phyloP scores from a whole-genome alignment of 2,329 filamentous ascomycete species.

The Xylaria sp. region DNA sequence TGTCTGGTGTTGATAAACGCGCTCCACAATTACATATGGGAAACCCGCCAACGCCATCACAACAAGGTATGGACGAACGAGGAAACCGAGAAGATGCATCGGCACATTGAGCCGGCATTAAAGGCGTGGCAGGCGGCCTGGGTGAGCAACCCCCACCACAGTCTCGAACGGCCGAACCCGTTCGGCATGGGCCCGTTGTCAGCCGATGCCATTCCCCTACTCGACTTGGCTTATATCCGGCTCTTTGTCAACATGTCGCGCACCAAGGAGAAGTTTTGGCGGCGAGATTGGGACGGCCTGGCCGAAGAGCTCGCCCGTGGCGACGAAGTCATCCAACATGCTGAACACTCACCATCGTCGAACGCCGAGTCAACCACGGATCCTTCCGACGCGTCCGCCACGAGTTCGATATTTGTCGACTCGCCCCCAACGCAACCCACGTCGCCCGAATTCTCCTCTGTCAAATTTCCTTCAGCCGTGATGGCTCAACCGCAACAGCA shows the following conservation, averaged over 20 bases:
- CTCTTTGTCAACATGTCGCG: slow-evolving; percentile 91
- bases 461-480: slow-evolving; percentile 40
- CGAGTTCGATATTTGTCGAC: slow-evolving; percentile 52
- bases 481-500: slow-evolving; percentile 33
- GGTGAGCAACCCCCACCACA: slow-evolving; percentile 84
- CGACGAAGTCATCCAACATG: slow-evolving; percentile 73
- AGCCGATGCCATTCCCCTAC: slow-evolving; percentile 84
- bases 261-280: slow-evolving; percentile 92
- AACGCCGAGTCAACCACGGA: slow-evolving; percentile 51
- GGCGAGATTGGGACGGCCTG: slow-evolving; percentile 90
- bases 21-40: slow-evolving; percentile 98
- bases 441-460: slow-evolving; percentile 49
- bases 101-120: slow-evolving; percentile 89
- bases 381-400: slow-evolving; percentile 50
- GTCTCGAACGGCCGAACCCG: slow-evolving; percentile 80
- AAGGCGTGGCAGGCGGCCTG: slow-evolving; percentile 94
- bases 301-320: slow-evolving; percentile 82
- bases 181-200: slow-evolving; percentile 81
- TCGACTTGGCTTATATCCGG: slow-evolving; percentile 90
- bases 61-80: slow-evolving; percentile 87
- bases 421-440: slow-evolving; percentile 56
- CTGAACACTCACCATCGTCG: slow-evolving; percentile 62
- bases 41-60: slow-evolving; percentile 87
- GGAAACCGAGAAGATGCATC: slow-evolving; percentile 94
- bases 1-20: slow-evolving; percentile 92